Base-by-base conservation (phyloP, 805 yeast species). In the Nakazawaea molendinolei region DNA sequence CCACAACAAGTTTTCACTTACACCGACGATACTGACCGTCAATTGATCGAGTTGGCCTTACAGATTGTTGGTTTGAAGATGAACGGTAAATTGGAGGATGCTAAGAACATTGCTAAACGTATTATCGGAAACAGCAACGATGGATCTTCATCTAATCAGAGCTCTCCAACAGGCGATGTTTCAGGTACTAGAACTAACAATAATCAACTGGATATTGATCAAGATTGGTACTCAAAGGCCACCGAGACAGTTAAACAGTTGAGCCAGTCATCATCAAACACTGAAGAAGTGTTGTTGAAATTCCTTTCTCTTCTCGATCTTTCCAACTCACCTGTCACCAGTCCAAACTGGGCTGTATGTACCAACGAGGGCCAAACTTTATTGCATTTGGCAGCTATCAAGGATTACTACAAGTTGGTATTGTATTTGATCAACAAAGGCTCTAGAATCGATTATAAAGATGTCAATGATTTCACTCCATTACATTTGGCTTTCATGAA, bases 61-160 rank as follows among this genome's bases (percentile, higher is more conserved):
- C 97, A 92, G 54, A 92, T 92, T 49, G 96, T 92, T 27, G 98
- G 98, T 2, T 67, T 89, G 58, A 90, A 90, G 61, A 87, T 90
- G 96, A 89, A 86, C 52, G 98, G 97, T 40, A 80, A 81, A 50
- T 64, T 92, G 40, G 97, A 92, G 53, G 97, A 90, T 58, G 97
- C 97, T 2, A 76, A 85, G 47, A 87, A 86, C 52, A 85, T 92
- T 49, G 97, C 97, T 1, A 81, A 82, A 56, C 69, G 95, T 45
- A 86, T 92, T 46, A 87, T 90, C 36, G 94, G 92, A 9, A 70
- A 75, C 34, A 77, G 61, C 36, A 59, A 58, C 24, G 64, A 60
- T 26, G 52, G 51, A 28, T 56, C 54, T 3, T n/a, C n/a, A n/a
- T n/a, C n/a, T n/a, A 48, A 54, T 23, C 41, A 41, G 1, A 40